Percentiles rank a stretch among this genome's conserved stretches.
These are phyloP conservation scores for Lagenaria siceraria DNA, from an alignment of 306 rosid species.

Conservation along the genomic window DNA sequence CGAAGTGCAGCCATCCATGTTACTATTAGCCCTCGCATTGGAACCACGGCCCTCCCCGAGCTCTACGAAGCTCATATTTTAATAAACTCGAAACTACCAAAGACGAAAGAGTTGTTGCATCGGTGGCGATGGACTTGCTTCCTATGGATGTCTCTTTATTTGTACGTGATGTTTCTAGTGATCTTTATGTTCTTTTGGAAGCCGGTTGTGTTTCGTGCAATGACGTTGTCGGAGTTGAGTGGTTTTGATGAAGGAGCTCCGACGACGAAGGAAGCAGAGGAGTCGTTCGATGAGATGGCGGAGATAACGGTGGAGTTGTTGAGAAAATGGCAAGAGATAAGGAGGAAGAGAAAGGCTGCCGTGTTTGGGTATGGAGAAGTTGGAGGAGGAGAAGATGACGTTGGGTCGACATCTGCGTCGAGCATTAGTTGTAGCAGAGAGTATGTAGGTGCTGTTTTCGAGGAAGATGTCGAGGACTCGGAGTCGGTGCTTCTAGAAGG, in stretches of 20 bases:
- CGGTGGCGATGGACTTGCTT: conserved; percentile 79
- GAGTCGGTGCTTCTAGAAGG: conserved; percentile 41
- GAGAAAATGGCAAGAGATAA: conserved; percentile 43
- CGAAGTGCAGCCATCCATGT: conserved; percentile 46
- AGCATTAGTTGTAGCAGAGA: conserved; percentile 34
- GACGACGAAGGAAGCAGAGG: neutral
- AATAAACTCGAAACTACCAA: conserved; percentile 46
- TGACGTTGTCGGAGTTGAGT: conserved; percentile 2
- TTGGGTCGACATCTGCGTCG: conserved; percentile 42
- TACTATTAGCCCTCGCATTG: conserved; percentile 50
- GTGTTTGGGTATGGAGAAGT: neutral
- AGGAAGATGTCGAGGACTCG: conserved; percentile 53
- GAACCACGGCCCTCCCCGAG: conserved; percentile 49
- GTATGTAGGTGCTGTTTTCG: conserved; percentile 23
- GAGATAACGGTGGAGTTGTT: conserved; percentile 41
- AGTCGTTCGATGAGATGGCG: conserved; percentile 21
- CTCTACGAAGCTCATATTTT: conserved; percentile 53
- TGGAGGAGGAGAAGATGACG: conserved; percentile 17
- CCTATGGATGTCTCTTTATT: conserved; percentile 52
- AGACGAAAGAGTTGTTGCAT: conserved; percentile 40
- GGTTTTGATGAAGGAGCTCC: neutral
- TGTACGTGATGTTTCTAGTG: conserved; percentile 32
- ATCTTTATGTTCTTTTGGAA: conserved; percentile 28
- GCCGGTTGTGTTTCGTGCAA: conserved; percentile 20
- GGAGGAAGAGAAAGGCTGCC: conserved; percentile 47